These are phyloP conservation scores for Beta vulgaris DNA, from an alignment of 148 eudicot species.

Conservation along the genomic window DNA sequence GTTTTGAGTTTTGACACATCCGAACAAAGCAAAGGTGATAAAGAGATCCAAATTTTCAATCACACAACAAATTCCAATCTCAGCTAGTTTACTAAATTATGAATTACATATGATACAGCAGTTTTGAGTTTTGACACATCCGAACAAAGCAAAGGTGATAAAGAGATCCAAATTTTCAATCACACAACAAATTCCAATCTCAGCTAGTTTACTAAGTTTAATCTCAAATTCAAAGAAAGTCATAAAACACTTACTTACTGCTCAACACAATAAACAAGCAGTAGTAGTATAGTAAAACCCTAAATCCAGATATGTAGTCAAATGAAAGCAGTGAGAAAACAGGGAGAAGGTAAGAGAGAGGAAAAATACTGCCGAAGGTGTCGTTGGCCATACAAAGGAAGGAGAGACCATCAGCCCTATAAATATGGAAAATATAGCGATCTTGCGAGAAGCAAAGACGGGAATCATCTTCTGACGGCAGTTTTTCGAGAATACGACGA, in stretches of 20 bases:
- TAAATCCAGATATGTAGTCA: too few relatives aligned
- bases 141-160: too few relatives aligned
- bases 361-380: slow-evolving; percentile 70
- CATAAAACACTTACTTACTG: too few relatives aligned
- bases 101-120: too few relatives aligned
- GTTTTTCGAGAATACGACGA: slow-evolving; percentile 87
- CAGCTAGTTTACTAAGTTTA: neutral
- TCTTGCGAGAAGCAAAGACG: slow-evolving; percentile 91
- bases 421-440: slow-evolving; percentile 86
- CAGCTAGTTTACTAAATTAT: neutral
- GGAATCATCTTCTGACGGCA: slow-evolving; percentile 59
- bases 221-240: neutral
- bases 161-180: neutral
- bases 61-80: neutral
- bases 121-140: too few relatives aligned
- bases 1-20: too few relatives aligned
- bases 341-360: slow-evolving; percentile 6
- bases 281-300: too few relatives aligned
- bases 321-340: neutral
- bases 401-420: slow-evolving; percentile 62
- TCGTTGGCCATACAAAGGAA: slow-evolving; percentile 98
- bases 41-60: neutral
- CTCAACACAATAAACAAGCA: too few relatives aligned
- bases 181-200: neutral
- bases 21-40: too few relatives aligned